Percentiles rank a stretch among this genome's conserved stretches.
Evolutionary conservation across 192 early-diverging fungal species (phyloP).

Genomic region (Rhizophlyctis rosea): DNA sequence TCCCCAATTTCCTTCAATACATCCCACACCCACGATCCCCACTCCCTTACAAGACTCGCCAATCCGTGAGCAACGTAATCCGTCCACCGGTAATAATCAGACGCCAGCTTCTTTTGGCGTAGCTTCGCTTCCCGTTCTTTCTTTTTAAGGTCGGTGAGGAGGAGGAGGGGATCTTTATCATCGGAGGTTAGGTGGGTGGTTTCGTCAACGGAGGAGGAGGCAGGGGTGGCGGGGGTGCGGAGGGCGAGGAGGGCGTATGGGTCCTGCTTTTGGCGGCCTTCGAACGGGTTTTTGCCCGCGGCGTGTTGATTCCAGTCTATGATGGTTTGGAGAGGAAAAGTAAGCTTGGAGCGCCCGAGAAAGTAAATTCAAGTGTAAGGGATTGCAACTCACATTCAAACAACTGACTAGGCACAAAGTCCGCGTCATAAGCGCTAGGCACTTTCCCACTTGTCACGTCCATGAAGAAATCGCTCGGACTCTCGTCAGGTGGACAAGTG

Average conservation of each 20-base stretch:
- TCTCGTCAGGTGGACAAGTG: slow-evolving; percentile 17
- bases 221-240: neutral
- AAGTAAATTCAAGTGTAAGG: neutral
- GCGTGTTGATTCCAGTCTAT: neutral
- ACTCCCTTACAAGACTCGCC: neutral
- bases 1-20: neutral
- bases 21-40: neutral
- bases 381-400: neutral
- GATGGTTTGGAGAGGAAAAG: neutral
- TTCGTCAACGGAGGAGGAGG: neutral
- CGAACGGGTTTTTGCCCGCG: neutral
- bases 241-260: neutral
- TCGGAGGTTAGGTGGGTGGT: too few relatives aligned
- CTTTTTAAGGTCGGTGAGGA: neutral
- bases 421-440: slow-evolving; percentile 40
- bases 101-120: neutral
- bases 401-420: slow-evolving; percentile 41
- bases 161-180: neutral
- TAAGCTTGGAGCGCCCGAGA: neutral
- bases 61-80: neutral
- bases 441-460: slow-evolving; percentile 45
- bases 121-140: neutral
- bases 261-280: neutral
- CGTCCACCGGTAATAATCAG: neutral
- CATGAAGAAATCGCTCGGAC: slow-evolving; percentile 64